Conservation (phyloP, 306 rosid species). For the Glycine tomentella region DNA sequence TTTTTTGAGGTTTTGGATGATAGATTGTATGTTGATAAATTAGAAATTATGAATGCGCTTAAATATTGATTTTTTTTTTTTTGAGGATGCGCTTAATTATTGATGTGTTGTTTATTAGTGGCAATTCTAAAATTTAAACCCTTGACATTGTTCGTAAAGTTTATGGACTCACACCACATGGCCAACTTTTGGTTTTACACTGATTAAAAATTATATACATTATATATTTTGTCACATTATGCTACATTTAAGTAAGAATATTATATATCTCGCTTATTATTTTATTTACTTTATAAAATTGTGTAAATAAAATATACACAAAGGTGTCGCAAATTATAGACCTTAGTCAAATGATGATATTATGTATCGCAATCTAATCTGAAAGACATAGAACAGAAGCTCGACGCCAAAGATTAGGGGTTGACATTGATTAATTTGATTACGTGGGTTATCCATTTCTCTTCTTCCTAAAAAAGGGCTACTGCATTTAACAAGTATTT, state of each 20-base stretch:
- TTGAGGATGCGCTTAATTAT: too few relatives aligned
- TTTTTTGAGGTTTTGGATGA: too few relatives aligned
- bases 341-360: constrained; percentile 49
- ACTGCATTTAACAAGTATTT: constrained; percentile 49
- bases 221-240: neutral
- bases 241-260: neutral
- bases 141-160: neutral
- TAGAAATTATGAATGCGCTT: too few relatives aligned
- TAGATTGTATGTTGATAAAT: too few relatives aligned
- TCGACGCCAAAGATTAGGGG: constrained; percentile 40
- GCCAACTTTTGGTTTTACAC: neutral
- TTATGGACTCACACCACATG: neutral
- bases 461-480: neutral
- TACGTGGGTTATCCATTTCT: neutral
- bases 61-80: too few relatives aligned
- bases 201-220: neutral
- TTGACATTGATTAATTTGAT: constrained; percentile 41
- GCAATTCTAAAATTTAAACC: neutral
- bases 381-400: constrained; percentile 40
- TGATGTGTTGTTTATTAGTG: too few relatives aligned
- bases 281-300: neutral
- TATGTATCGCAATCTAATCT: constrained; percentile 42
- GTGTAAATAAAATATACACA: constrained; percentile 5
- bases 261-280: neutral
- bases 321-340: constrained; percentile 30